phyloP scores from a whole-genome alignment of 23 red algal genomes.

The Gracilariopsis chorda region DNA sequence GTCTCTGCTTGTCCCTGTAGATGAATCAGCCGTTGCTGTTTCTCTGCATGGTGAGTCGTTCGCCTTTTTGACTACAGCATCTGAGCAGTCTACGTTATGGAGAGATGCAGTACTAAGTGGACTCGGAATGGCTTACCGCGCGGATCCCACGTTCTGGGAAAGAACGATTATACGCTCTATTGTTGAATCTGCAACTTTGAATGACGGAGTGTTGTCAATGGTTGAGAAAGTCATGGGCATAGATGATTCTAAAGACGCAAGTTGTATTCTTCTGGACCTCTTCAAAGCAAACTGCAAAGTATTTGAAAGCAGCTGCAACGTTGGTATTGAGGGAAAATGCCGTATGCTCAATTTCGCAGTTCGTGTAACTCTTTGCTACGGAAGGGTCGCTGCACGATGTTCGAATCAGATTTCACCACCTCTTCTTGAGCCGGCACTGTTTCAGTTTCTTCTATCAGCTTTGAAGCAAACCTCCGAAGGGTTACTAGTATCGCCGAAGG shows the following conservation, averaged over 20 bases:
- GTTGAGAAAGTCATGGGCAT: slow-evolving; percentile 40
- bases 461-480: not conserved
- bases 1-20: slow-evolving; percentile 3
- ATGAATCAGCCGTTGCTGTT: slow-evolving; percentile 57
- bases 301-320: not conserved
- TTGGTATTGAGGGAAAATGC: not conserved
- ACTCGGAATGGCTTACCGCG: not conserved
- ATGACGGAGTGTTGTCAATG: slow-evolving; percentile 13
- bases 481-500: not conserved
- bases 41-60: slow-evolving; percentile 38
- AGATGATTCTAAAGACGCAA: slow-evolving; percentile 4
- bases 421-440: not conserved
- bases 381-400: not conserved
- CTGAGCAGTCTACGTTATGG: slow-evolving; percentile 12
- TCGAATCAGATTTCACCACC: not conserved
- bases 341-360: slow-evolving; percentile 11
- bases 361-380: slow-evolving; percentile 15
- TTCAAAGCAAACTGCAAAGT: not conserved
- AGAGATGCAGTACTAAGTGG: not conserved
- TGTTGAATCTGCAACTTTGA: slow-evolving; percentile 43
- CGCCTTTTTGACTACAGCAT: slow-evolving; percentile 31
- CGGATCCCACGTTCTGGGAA: not conserved
- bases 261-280: not conserved
- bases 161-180: slow-evolving; percentile 35
- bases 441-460: not conserved